Percentiles rank a stretch among this genome's conserved stretches.
These are phyloP conservation scores for Suillus subalutaceus DNA, from an alignment of 768 basidiomycete genomes.

Conservation along the genomic window DNA sequence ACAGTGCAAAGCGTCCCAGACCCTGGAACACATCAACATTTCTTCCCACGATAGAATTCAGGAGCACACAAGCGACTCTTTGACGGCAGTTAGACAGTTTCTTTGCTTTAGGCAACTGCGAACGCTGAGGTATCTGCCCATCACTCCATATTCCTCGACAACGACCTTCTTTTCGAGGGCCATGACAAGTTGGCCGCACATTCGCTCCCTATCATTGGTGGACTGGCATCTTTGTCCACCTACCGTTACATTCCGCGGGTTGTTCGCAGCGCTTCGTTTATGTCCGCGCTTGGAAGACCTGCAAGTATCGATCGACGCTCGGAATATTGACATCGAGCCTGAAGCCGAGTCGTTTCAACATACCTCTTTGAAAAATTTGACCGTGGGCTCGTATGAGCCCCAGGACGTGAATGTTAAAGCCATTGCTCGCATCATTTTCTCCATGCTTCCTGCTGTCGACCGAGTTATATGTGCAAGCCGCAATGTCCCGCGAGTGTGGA, in stretches of 20 bases:
- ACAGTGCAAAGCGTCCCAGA: constrained; percentile 4
- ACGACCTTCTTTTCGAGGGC: not conserved
- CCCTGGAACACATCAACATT: not conserved
- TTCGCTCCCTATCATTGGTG: not conserved
- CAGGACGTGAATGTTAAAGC: not conserved
- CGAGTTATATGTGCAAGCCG: not conserved
- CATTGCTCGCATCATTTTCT: not conserved
- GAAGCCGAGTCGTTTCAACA: not conserved
- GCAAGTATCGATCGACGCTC: not conserved
- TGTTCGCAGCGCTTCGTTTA: constrained; percentile 1
- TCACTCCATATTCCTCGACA: not conserved
- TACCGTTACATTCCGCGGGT: not conserved
- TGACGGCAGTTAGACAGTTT: not conserved
- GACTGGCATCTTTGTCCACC: no score
- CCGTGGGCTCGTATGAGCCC: not conserved
- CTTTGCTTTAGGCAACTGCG: not conserved
- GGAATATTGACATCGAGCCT: not conserved
- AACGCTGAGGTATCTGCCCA: not conserved
- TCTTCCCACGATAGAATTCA: not conserved
- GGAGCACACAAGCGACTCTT: not conserved
- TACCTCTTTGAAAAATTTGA: not conserved
- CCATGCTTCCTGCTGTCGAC: not conserved
- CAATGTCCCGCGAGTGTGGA: not conserved
- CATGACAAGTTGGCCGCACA: constrained; percentile 1
- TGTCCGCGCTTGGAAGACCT: not conserved